A percentile compares a stretch with the other conserved stretches of the same genome.
Evolutionary conservation across 2,329 filamentous ascomycete genomes (phyloP).

Genomic region (Talaromyces pinophilus): DNA sequence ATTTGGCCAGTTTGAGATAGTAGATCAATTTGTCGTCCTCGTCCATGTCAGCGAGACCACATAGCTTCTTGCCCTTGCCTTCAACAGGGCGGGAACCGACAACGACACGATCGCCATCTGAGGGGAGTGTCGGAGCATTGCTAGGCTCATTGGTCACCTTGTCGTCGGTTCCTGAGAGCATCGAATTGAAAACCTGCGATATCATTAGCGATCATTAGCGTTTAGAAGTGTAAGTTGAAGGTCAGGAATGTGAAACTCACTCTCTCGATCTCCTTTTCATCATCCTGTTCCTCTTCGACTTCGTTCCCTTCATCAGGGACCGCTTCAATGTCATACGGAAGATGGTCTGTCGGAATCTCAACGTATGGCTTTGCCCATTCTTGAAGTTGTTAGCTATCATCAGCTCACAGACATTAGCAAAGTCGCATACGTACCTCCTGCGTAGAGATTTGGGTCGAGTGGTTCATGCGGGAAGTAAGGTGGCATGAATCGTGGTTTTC

Average conservation of each 20-base stretch:
- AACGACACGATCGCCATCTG: constrained; percentile 51
- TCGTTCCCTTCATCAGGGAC: background rate
- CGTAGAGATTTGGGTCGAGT: constrained; percentile 12
- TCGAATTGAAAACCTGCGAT: background rate
- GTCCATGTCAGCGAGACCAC: constrained; percentile 42
- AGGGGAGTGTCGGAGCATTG: background rate
- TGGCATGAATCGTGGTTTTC: constrained; percentile 8
- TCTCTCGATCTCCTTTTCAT: background rate
- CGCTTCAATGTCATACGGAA: constrained; percentile 1
- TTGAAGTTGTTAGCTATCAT: background rate
- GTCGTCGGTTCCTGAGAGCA: background rate
- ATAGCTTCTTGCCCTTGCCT: constrained; percentile 43
- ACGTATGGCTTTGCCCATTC: constrained; percentile 3
- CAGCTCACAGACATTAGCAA: background rate
- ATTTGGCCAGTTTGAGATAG: constrained; percentile 35
- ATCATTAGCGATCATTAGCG: background rate
- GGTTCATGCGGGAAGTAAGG: constrained; percentile 18
- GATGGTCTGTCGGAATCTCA: background rate
- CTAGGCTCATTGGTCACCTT: background rate
- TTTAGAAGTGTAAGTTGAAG: no score
- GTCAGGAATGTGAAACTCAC: background rate
- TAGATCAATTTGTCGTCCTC: constrained; percentile 49
- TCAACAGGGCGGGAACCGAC: constrained; percentile 44
- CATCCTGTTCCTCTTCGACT: background rate
- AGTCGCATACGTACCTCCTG: constrained; percentile 12